Evolutionary conservation across 352 stramenopile genomes (phyloP), one percentile per base, ranked within the genome.

Genomic region (Blastocystis sp.): DNA sequence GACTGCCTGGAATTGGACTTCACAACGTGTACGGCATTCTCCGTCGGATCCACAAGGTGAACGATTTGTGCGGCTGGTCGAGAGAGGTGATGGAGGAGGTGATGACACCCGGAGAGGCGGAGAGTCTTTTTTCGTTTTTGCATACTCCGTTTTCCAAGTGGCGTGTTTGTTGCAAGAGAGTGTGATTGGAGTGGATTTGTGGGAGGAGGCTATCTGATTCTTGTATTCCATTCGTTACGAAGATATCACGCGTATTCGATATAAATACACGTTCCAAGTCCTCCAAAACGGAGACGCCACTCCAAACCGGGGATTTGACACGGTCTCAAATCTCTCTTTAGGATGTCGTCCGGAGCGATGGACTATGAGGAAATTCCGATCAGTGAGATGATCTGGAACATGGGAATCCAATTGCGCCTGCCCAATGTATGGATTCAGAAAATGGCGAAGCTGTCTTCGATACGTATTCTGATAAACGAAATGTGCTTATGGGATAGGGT

Each of bases 1-100:
- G 34, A 16, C 40, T 81, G 8, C 69, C 69, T 1, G 69, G 69
- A 64, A 40, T 81, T 48, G 56, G 14, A 11, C 24, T 81, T 6
- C n/a, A 81, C 42, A 81, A 81, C 42, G 69, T 61, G 8, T 81
- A 81, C 63, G 69, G 44, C 1, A 81, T 81, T 46, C 40, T 81
- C 14, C 29, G 69, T 32, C 27, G 69, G 32, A 81, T 81, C 34
- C 54, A 81, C 14, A 81, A 64, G 48, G 44, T 81, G 46, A 48
- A 51, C 6, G 69, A 81, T 44, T 63, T 81, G 4, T 81, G 69
- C 42, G 16, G 11, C 44, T 81, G 69, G 69, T 49, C 69, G 9
- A 64, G 42, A 42, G 29, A 49, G 21, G 14, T 63, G 48, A n/a
- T 81, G 46, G 29, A 81, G n/a, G 48, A 59, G 18, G 48, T 81